Percentiles rank a stretch among this genome's conserved stretches.
Evolutionary conservation across 2,329 filamentous ascomycete species (phyloP).

Genomic region (Monosporascus ibericus): DNA sequence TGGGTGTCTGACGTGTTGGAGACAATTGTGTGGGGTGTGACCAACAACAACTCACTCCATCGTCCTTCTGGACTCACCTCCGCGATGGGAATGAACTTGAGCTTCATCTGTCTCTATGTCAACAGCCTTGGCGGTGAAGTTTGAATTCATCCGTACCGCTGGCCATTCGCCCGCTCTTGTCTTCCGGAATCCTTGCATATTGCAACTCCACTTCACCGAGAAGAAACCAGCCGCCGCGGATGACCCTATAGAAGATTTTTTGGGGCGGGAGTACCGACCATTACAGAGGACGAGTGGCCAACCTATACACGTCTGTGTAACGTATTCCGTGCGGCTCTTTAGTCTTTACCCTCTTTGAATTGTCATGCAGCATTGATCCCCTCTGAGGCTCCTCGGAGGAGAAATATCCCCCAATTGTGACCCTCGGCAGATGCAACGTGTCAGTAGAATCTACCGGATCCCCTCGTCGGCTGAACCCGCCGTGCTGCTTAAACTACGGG

Average conservation of each 20-base stretch:
- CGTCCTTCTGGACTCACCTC: background rate
- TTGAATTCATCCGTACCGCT: slow-evolving; percentile 16
- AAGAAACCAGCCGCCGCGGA: background rate
- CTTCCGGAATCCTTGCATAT: slow-evolving; percentile 1
- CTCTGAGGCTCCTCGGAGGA: background rate
- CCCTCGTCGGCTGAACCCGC: background rate
- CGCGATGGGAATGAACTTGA: slow-evolving; percentile 8
- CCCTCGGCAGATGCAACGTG: background rate
- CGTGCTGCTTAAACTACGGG: background rate
- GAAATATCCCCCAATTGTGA: background rate
- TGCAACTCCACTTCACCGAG: background rate
- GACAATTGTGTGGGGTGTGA: background rate
- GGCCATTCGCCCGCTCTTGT: slow-evolving; percentile 11
- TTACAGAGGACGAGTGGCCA: background rate
- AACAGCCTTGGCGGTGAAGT: slow-evolving; percentile 17
- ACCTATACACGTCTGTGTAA: background rate
- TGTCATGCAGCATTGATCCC: background rate
- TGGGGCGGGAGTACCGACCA: no score
- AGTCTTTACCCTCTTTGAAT: background rate
- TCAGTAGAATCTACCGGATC: background rate
- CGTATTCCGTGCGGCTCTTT: background rate
- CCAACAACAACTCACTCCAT: slow-evolving; percentile 5
- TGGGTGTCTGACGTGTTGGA: no score
- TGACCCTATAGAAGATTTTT: no score
- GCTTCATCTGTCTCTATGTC: slow-evolving; percentile 12